Evolutionary conservation across 2,329 filamentous ascomycete species (phyloP), one percentile per base, ranked within the genome.

Genomic region (Colletotrichum sp.): DNA sequence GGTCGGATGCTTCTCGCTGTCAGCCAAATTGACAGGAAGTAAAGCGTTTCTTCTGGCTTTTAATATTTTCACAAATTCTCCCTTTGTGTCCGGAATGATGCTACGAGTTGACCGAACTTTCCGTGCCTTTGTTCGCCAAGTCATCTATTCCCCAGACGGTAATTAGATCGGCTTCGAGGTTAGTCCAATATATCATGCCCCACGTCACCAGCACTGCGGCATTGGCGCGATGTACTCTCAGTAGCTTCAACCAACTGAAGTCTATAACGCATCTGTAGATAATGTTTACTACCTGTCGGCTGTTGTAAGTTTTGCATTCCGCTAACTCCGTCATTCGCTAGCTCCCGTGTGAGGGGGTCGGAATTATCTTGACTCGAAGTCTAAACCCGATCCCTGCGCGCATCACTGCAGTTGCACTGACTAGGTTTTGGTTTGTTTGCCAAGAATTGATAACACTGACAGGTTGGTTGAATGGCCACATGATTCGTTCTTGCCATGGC

Each of bases 401-500:
- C 16, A 44, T 44, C 39, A n/a, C 16, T n/a, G 3, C 39, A n/a
- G 8, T 44, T 6, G 39, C 39, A 44, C 0, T 44, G 16, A 44
- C 18, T 18, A 44, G 39, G 5, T 44, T 1, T 44, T 0, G 16
- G 9, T 18, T 44, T n/a, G 5, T n/a, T 44, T 44, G 39, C 39
- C 39, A 6, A 44, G 39, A 44, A 12, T 18, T 44, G 9, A 16
- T 18, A 44, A 44, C 18, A n/a, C 5, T 18, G 1, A 2, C 18
- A n/a, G 39, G 39, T 0, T n/a, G 18, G 18, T n/a, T 44, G 8
- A 44, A 44, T 44, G 39, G 9, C 2, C 39, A 44, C 16, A n/a
- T 0, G 1, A 0, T 10, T 44, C 9, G 39, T 44, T 44, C 0
- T 44, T n/a, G 1, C 2, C 15, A 1, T 9, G 8, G 4, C 36